Base-by-base conservation (phyloP, 768 basidiomycete species). In the Boletus sp. region DNA sequence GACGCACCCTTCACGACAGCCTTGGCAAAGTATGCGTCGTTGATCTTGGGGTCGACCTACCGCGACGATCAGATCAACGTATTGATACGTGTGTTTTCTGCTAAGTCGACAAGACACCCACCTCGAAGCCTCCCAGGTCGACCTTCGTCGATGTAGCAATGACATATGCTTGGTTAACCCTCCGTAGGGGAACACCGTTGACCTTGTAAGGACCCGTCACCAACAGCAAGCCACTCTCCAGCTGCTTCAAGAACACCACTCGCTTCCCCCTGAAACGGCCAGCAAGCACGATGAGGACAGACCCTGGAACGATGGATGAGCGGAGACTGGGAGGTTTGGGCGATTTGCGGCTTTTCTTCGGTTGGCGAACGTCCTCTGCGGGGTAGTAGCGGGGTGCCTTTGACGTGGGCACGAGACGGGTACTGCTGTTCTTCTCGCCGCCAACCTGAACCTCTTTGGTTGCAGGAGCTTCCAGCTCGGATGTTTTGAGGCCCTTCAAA, bases 241-340 rank as follows among this genome's bases (percentile, higher is more conserved):
- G 78, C 81, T 95, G 94, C 84, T 97, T 97, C 80, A 99, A 80
- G 78, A 93, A 96, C 56, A 99, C 94, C 63, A 99, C 97, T 54
- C 97, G 87, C 86, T 98, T 98, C 62, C 96, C 96, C 64, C 92
- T 82, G 91, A 92, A 98, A 71, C 94, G 91, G 70, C 97, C 97
- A 59, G 97, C 96, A 67, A 99, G 86, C 66, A 99, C 81, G 77
- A 99, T 98, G 64, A 99, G 81, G 71, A 99, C 83, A 72, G 94
- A 89, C 62, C 97, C 97, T 59, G 94, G 92, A 59, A 87, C 89
- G 80, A 99, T 97, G 65, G 90, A 83, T 53, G 85, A 73, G 68
- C 96, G 93, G 62, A 98, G 85, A 60, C 80, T 78, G 59, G 93
- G 73, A 64, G 90, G 82, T 75, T 89, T 87, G 66, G 84, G 82